These are phyloP conservation scores for Clathrus columnatus DNA, from an alignment of 768 basidiomycete species.

Conservation along the genomic window DNA sequence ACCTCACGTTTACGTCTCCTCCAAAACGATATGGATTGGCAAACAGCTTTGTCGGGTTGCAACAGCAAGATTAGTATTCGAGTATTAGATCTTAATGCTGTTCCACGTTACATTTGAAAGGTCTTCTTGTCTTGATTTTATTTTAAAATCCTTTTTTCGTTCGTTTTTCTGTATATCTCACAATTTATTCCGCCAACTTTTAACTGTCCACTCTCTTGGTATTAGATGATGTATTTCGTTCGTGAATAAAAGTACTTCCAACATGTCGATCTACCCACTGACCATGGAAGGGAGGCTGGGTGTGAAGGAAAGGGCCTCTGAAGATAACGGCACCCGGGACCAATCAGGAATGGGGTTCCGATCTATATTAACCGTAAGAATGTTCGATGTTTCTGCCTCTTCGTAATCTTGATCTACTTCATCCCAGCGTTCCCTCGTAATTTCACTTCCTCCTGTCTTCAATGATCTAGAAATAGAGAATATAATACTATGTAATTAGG, in stretches of 20 bases:
- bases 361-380: slow-evolving; percentile 1
- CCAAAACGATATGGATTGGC: slow-evolving; percentile 53
- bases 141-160: neutral
- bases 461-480: slow-evolving; percentile 47
- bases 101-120: neutral
- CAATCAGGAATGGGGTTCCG: slow-evolving; percentile 63
- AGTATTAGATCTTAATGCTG: slow-evolving; percentile 33
- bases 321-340: slow-evolving; percentile 57
- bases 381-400: slow-evolving; percentile 13
- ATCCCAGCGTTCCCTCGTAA: slow-evolving; percentile 82
- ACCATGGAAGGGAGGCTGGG: neutral
- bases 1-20: slow-evolving; percentile 33
- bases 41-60: slow-evolving; percentile 33
- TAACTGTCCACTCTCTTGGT: neutral
- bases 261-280: neutral
- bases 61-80: slow-evolving; percentile 51
- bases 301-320: slow-evolving; percentile 47
- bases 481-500: neutral
- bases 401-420: slow-evolving; percentile 37
- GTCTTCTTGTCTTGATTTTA: neutral
- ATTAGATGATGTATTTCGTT: too few relatives aligned
- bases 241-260: neutral
- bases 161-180: neutral
- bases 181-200: neutral
- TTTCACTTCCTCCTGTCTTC: slow-evolving; percentile 79